A percentile compares a stretch with the other conserved stretches of the same genome.
phyloP scores from a whole-genome alignment of 495 filamentous ascomycete species.

The Trichoderma orchidacearum region DNA sequence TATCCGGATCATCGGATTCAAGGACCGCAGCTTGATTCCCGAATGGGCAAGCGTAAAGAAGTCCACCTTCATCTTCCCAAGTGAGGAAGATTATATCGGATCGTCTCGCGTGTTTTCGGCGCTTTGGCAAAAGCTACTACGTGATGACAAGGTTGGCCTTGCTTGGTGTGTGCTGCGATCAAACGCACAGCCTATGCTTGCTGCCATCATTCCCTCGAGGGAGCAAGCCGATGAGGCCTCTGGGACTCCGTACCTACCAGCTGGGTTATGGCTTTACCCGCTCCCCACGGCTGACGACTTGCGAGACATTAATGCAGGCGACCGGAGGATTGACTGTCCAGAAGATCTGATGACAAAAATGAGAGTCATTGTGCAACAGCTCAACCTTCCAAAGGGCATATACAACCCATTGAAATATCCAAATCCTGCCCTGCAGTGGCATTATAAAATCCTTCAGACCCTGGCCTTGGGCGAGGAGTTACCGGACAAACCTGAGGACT shows the following conservation, averaged over 20 bases:
- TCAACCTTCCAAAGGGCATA: slow-evolving; percentile 75
- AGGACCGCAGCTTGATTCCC: slow-evolving; percentile 57
- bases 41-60: slow-evolving; percentile 79
- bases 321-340: slow-evolving; percentile 41
- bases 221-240: slow-evolving; percentile 47
- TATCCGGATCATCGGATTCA: slow-evolving; percentile 91
- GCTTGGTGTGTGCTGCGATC: slow-evolving; percentile 81
- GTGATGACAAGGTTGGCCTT: slow-evolving; percentile 62
- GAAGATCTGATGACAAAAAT: slow-evolving; percentile 66
- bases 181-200: slow-evolving; percentile 64
- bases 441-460: slow-evolving; percentile 88
- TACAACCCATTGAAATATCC: slow-evolving; percentile 84
- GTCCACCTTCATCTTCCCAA: slow-evolving; percentile 87
- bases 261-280: slow-evolving; percentile 79
- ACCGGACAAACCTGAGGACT: slow-evolving; percentile 67
- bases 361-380: slow-evolving; percentile 65
- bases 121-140: slow-evolving; percentile 72
- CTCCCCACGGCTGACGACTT: slow-evolving; percentile 89
- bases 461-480: slow-evolving; percentile 86
- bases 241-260: slow-evolving; percentile 56
- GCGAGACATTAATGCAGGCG: slow-evolving; percentile 47
- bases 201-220: slow-evolving; percentile 64
- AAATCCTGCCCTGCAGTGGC: slow-evolving; percentile 94
- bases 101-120: slow-evolving; percentile 89
- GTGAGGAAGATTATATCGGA: slow-evolving; percentile 77